A percentile compares a stretch with the other conserved stretches of the same genome.
These are phyloP conservation scores for Cystobasidium onofrii DNA, from an alignment of 768 basidiomycete species.

Conservation along the genomic window DNA sequence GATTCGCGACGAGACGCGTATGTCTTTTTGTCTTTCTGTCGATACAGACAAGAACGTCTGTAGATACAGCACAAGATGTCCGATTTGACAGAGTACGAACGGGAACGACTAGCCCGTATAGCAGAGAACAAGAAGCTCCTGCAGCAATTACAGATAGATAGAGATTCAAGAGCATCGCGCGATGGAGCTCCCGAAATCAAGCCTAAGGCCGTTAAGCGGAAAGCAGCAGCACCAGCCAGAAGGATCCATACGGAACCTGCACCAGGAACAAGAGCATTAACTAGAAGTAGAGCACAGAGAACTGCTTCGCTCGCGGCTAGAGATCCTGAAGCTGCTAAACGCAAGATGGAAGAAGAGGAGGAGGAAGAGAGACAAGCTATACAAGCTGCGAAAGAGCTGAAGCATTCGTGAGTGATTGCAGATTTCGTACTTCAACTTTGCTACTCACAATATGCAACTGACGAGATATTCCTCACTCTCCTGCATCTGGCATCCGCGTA, in stretches of 20 bases:
- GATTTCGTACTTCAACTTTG: too few species aligned
- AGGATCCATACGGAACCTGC: background rate
- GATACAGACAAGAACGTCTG: background rate
- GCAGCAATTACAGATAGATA: conserved; percentile 18
- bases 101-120: conserved; percentile 19
- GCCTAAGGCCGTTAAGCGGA: background rate
- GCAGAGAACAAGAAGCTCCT: conserved; percentile 26
- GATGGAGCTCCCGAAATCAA: background rate
- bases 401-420: conserved; percentile 28
- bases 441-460: too few species aligned
- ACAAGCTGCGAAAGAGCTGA: background rate
- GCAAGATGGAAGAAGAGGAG: conserved; percentile 31
- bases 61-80: background rate
- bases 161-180: background rate
- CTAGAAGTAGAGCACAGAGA: background rate
- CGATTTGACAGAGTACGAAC: conserved; percentile 26
- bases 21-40: background rate
- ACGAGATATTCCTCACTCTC: too few species aligned
- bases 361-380: background rate
- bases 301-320: conserved; percentile 4
- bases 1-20: too few species aligned
- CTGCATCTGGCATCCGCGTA: background rate
- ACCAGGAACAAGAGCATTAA: background rate
- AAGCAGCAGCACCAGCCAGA: background rate
- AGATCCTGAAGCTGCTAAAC: conserved; percentile 26